Conservation (phyloP, 345 rosid genomes). For the Corymbia maculata region DNA sequence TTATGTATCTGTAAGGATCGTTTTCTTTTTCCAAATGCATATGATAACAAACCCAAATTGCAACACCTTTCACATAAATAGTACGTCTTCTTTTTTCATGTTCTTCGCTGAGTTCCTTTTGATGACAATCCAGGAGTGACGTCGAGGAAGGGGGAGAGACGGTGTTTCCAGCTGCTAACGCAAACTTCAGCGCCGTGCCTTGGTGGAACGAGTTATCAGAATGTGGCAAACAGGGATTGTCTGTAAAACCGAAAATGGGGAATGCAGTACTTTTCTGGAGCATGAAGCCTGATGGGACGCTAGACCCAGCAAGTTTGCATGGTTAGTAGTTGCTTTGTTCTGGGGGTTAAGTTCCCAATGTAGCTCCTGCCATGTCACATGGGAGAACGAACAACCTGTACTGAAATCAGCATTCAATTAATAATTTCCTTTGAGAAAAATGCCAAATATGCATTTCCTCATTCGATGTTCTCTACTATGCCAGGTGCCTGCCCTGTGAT, state of each 20-base stretch:
- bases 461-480: neutral
- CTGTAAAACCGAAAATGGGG: conserved; percentile 15
- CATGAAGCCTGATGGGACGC: conserved; percentile 7
- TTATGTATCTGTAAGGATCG: conserved; percentile 12
- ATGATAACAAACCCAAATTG: neutral
- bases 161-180: conserved; percentile 5
- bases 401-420: neutral
- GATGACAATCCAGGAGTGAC: conserved; percentile 1
- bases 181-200: conserved; percentile 12
- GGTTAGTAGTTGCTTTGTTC: neutral
- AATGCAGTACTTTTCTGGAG: conserved; percentile 15
- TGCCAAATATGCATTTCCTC: neutral
- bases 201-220: conserved; percentile 17
- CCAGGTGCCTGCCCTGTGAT: conserved; percentile 14
- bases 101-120: neutral
- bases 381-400: neutral
- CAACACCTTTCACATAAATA: neutral
- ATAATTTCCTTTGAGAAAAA: neutral
- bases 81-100: neutral
- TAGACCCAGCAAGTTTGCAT: conserved; percentile 8
- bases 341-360: neutral
- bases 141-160: conserved; percentile 19
- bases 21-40: neutral
- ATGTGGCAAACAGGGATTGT: conserved; percentile 9
- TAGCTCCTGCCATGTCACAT: neutral